These are phyloP conservation scores for Marsdenia floribunda DNA, from an alignment of 257 asterid species.

Conservation along the genomic window DNA sequence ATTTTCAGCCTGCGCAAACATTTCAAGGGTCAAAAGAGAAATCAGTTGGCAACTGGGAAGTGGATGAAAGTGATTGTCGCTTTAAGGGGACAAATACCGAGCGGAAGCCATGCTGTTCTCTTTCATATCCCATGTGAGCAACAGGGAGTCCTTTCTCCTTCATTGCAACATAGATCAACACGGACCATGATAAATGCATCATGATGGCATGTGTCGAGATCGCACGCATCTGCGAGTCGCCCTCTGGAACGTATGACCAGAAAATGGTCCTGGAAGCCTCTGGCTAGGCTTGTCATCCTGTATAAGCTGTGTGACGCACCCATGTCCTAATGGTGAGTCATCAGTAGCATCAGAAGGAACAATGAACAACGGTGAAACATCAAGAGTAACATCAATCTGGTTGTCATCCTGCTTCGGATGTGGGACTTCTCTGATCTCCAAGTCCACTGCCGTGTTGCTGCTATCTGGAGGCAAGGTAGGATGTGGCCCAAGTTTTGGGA, in stretches of 20 bases:
- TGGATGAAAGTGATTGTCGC: neutral
- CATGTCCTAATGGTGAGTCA: neutral
- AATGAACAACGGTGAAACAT: neutral
- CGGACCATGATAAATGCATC: neutral
- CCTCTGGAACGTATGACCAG: neutral
- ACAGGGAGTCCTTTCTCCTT: constrained; percentile 83
- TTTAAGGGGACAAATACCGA: constrained; percentile 35
- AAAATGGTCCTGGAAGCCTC: neutral
- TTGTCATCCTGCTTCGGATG: neutral
- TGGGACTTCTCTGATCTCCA: neutral
- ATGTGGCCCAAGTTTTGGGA: neutral
- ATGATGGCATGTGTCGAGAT: neutral
- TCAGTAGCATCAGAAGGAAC: neutral
- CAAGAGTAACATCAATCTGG: neutral
- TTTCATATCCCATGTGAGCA: constrained; percentile 80
- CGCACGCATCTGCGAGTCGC: neutral
- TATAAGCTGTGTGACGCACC: neutral
- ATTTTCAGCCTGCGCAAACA: constrained; percentile 64
- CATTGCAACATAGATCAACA: constrained; percentile 55
- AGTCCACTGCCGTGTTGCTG: neutral
- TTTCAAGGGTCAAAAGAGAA: neutral
- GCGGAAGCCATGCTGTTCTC: constrained; percentile 94
- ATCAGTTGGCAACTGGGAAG: neutral
- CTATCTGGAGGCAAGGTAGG: neutral
- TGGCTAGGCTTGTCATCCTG: neutral